Evolutionary conservation across 2,329 filamentous ascomycete species (phyloP).

Genomic region (Exophiala dermatitidis): DNA sequence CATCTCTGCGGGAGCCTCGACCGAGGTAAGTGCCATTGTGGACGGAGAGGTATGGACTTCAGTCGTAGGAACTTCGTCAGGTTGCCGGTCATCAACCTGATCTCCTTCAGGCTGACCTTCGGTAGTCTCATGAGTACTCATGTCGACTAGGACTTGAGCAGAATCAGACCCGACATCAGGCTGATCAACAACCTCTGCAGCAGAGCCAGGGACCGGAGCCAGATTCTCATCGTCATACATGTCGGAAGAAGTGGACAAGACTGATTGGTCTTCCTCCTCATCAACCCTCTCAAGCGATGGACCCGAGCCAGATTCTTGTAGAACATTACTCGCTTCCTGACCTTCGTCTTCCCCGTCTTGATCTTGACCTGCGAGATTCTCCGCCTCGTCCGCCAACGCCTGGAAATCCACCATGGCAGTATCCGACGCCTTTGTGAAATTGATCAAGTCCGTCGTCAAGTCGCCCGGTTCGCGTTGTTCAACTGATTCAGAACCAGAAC

Average conservation of each 20-base stretch:
- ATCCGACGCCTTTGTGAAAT: conserved; percentile 21
- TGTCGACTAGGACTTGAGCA: background rate
- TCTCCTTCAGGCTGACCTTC: background rate
- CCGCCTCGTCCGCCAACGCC: conserved; percentile 20
- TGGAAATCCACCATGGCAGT: conserved; percentile 25
- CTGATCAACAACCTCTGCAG: background rate
- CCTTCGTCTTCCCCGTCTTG: background rate
- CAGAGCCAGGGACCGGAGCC: conserved; percentile 4
- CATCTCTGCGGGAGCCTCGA: conserved; percentile 8
- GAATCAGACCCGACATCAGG: background rate
- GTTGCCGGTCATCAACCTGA: background rate
- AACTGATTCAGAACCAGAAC: conserved; percentile 21
- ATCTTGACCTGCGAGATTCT: conserved; percentile 18
- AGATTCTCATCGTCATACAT: conserved; percentile 63
- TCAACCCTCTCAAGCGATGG: conserved; percentile 6
- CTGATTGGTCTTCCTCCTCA: conserved; percentile 16
- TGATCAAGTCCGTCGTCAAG: conserved; percentile 23
- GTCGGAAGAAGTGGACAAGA: conserved; percentile 53
- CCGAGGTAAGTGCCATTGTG: background rate
- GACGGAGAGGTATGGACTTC: background rate
- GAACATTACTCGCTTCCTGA: background rate
- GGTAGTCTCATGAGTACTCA: background rate
- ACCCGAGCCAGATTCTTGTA: background rate
- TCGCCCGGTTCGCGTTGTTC: conserved; percentile 7
- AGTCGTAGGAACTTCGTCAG: background rate